Percentiles rank a stretch among this genome's conserved stretches.
Evolutionary conservation across 768 basidiomycete species (phyloP).

Genomic region (Agaricus subrufescens): DNA sequence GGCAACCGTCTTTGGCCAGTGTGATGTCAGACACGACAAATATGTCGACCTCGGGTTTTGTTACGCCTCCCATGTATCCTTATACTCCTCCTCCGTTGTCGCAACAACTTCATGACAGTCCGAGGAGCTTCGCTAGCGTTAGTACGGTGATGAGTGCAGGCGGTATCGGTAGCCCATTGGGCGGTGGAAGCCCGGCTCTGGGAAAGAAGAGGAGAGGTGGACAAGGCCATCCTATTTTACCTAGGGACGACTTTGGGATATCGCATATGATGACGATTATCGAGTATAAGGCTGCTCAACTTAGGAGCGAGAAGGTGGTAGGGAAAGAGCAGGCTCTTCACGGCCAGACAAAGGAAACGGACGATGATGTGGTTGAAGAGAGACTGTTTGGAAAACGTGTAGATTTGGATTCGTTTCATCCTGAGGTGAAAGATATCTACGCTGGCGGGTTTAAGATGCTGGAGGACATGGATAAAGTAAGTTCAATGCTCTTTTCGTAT

Average conservation of each 20-base stretch:
- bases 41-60: conserved; percentile 37
- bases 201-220: conserved; percentile 36
- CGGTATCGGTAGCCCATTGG: background rate
- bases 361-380: conserved; percentile 63
- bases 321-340: conserved; percentile 27
- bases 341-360: conserved; percentile 28
- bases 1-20: conserved; percentile 70
- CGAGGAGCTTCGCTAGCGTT: conserved; percentile 11
- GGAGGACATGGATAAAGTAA: conserved; percentile 78
- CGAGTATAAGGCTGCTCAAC: conserved; percentile 50
- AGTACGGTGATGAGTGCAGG: background rate
- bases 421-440: conserved; percentile 68
- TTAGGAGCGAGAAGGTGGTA: conserved; percentile 26
- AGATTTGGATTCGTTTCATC: conserved; percentile 62
- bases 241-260: conserved; percentile 85
- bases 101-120: conserved; percentile 18
- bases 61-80: conserved; percentile 27
- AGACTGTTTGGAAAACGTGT: conserved; percentile 65
- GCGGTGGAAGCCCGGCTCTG: conserved; percentile 15
- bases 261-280: conserved; percentile 86
- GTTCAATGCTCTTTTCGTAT: conserved; percentile 21
- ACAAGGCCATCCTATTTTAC: conserved; percentile 33
- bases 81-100: conserved; percentile 12
- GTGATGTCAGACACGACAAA: conserved; percentile 51
- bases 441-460: conserved; percentile 64